Conservation (phyloP, 768 basidiomycete species). For the Hericium coralloides region DNA sequence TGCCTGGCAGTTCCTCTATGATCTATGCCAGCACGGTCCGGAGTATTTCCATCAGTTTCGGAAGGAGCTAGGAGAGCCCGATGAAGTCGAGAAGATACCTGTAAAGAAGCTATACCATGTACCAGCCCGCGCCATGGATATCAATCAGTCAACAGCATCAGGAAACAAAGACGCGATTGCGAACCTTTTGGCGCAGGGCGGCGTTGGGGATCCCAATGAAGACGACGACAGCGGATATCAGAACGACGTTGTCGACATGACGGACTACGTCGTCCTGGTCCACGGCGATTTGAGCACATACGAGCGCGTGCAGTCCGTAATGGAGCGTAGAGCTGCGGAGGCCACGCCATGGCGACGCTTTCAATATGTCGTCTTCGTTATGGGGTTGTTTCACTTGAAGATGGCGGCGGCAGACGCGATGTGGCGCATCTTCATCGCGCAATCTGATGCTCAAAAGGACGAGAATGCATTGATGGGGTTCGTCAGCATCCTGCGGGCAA, state of each 20-base stretch:
- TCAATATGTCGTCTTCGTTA: constrained; percentile 9
- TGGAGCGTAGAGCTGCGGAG: not conserved
- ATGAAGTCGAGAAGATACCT: not conserved
- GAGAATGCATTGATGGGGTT: not conserved
- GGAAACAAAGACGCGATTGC: not conserved
- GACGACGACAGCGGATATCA: not conserved
- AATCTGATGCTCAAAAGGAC: too few relatives aligned
- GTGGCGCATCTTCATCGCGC: constrained; percentile 8
- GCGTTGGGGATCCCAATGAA: not conserved
- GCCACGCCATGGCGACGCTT: not conserved
- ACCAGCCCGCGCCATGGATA: not conserved
- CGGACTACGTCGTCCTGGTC: not conserved
- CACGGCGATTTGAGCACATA: not conserved
- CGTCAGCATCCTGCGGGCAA: not conserved
- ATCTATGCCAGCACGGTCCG: not conserved
- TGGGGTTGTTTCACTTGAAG: constrained; percentile 24
- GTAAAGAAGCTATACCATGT: not conserved
- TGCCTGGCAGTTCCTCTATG: not conserved
- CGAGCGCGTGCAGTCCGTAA: not conserved
- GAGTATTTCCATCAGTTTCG: not conserved
- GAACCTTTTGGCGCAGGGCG: not conserved
- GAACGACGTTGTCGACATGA: not conserved
- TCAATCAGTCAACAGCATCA: not conserved
- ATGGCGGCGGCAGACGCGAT: constrained; percentile 18
- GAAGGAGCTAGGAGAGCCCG: not conserved